Base-by-base conservation (phyloP, 805 yeast genomes). In the Metschnikowia matae region DNA sequence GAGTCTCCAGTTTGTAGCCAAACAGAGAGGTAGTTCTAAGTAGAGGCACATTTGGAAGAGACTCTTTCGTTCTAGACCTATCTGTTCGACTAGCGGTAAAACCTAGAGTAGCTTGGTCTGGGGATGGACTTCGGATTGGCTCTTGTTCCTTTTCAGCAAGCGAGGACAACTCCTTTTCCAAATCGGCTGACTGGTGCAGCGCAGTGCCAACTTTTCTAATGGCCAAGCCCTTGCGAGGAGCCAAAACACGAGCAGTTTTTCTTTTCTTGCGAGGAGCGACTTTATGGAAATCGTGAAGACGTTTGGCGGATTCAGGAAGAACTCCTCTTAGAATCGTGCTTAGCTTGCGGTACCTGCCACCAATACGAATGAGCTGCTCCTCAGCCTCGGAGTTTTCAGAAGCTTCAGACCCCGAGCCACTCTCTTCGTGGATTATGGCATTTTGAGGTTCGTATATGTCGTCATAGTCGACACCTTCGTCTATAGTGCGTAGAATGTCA, bases 241-340 rank as follows among this genome's bases (percentile, higher is more conserved):
- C 43, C 10, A 49, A 46, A 2, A 15, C 15, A 8, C 23, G 26
- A 13, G 20, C 36, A 13, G 13, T 5, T 31, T 40, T 43, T 5
- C 47, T 21, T 23, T 36, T 50, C 17, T 34, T 39, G 15, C 50
- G 54, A 23, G 54, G 50, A 43, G 61, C 20, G 5, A 31, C 39
- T 5, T 29, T 44, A 15, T 46, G 35, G 32, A 57, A 69, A 13
- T 64, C 54, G 5, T 56, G 60, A 7, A 70, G 55, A 20, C 73
- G 51, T 49, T 67, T 71, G 4, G 74, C 70, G 3, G 75, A 71
- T 47, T 71, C 76, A 0, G 77, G 77, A 13, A 71, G 56, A 1
- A 66, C 69, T 0, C 77, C 77, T 31, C 62, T 52, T 5, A 72
- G 55, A 10, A 70, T 63, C 37, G 61, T 63, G 41, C 61, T 68